Conservation (phyloP, 305 asterid species). For the Fraxinus albicans region DNA sequence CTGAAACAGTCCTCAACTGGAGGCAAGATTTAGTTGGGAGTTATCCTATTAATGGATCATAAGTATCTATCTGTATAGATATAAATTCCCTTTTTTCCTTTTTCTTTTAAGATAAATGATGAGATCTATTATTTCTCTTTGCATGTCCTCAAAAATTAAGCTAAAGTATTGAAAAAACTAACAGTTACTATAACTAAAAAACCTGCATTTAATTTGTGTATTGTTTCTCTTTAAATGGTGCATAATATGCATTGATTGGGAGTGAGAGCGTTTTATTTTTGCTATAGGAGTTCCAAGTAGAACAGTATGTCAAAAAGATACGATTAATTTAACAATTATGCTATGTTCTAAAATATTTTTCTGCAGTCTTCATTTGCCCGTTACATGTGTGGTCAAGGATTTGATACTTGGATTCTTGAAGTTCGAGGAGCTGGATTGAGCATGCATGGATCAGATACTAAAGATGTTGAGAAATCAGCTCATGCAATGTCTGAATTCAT, state of each 20-base stretch:
- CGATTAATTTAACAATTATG: background rate
- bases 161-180: background rate
- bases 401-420: conserved; percentile 94
- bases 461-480: conserved; percentile 66
- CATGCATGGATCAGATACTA: conserved; percentile 45
- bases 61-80: background rate
- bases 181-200: background rate
- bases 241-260: background rate
- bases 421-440: conserved; percentile 96
- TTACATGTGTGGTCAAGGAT: conserved; percentile 93
- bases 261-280: background rate
- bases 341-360: conserved; percentile 6
- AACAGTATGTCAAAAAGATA: background rate
- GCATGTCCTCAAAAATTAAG: background rate
- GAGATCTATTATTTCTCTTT: background rate
- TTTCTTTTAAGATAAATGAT: background rate
- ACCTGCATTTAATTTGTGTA: background rate
- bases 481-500: conserved; percentile 49
- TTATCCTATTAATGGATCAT: background rate
- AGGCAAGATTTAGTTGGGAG: conserved; percentile 16
- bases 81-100: background rate
- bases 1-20: background rate
- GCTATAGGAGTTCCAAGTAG: background rate
- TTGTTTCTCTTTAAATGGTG: conserved; percentile 10
- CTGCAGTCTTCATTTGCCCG: conserved; percentile 95